These are phyloP conservation scores for Martiniozyma asiatica DNA, from an alignment of 1,139 yeast genomes.

Conservation along the genomic window DNA sequence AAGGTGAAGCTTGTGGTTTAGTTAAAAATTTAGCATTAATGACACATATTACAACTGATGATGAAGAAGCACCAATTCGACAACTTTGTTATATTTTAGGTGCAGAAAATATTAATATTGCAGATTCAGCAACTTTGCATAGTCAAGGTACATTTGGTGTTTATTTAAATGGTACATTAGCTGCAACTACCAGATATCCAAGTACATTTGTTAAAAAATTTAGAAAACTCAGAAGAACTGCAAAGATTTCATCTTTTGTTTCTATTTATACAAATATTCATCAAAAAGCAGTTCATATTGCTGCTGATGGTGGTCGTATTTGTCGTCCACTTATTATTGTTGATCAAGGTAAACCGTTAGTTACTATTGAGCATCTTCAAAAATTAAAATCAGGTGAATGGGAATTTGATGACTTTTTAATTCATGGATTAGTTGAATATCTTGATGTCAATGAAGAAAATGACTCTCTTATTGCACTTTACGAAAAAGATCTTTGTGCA, in stretches of 20 bases:
- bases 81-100: constrained; percentile 73
- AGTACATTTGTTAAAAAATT: constrained; percentile 66
- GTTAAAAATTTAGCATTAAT: constrained; percentile 91
- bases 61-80: constrained; percentile 82
- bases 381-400: constrained; percentile 56
- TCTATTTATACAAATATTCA: constrained; percentile 85
- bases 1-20: constrained; percentile 99
- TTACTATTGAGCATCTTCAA: constrained; percentile 55
- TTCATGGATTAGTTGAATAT: constrained; percentile 83
- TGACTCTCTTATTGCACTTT: constrained; percentile 85
- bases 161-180: constrained; percentile 83
- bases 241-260: constrained; percentile 80
- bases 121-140: constrained; percentile 80
- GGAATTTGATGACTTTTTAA: constrained; percentile 81
- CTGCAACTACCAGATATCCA: constrained; percentile 85
- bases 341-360: constrained; percentile 56
- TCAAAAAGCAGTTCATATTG: constrained; percentile 89
- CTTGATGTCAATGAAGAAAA: constrained; percentile 97
- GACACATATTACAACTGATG: constrained; percentile 99
- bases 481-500: constrained; percentile 50
- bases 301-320: constrained; percentile 97
- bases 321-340: constrained; percentile 94
- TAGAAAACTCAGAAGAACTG: constrained; percentile 71
- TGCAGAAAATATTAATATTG: constrained; percentile 71
- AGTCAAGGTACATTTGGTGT: constrained; percentile 70